Evolutionary conservation across 768 basidiomycete genomes (phyloP).

Genomic region (Tremella mesenterica): DNA sequence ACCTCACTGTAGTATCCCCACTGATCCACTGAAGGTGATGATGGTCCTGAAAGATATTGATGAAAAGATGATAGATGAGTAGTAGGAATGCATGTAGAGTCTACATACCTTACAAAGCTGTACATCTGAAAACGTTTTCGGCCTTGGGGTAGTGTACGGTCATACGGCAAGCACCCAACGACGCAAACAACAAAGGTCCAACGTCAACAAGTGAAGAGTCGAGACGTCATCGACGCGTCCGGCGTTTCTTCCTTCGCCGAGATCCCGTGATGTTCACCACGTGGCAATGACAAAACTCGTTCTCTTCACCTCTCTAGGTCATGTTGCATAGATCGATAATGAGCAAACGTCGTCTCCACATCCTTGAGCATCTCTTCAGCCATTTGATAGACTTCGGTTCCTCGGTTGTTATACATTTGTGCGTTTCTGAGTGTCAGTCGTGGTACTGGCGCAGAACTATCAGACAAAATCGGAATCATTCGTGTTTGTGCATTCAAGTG

Average conservation of each 20-base stretch:
- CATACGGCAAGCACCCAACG: too few relatives aligned
- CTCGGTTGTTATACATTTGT: constrained; percentile 89
- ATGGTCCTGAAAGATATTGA: too few relatives aligned
- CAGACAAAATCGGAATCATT: background rate
- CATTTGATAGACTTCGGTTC: constrained; percentile 78
- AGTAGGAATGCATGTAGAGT: too few relatives aligned
- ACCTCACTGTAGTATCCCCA: too few relatives aligned
- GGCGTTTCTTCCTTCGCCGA: background rate
- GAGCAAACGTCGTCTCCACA: constrained; percentile 36
- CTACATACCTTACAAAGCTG: too few relatives aligned
- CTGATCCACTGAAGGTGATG: too few relatives aligned
- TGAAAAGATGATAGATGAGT: too few relatives aligned
- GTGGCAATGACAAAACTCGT: background rate
- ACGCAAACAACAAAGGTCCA: too few relatives aligned
- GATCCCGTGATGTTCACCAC: background rate
- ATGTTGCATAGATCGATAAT: constrained; percentile 36
- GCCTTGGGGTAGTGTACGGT: too few relatives aligned
- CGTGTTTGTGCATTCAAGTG: background rate
- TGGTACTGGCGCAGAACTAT: background rate
- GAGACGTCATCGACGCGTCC: too few relatives aligned
- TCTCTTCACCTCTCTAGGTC: constrained; percentile 16
- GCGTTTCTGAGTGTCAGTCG: constrained; percentile 53
- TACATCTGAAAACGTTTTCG: too few relatives aligned
- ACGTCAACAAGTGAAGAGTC: too few relatives aligned
- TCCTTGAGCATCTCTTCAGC: constrained; percentile 68